Percentiles rank a stretch among this genome's conserved stretches.
phyloP scores from a whole-genome alignment of 2,329 filamentous ascomycete species.

The Gnomoniopsis smithogilvyi region DNA sequence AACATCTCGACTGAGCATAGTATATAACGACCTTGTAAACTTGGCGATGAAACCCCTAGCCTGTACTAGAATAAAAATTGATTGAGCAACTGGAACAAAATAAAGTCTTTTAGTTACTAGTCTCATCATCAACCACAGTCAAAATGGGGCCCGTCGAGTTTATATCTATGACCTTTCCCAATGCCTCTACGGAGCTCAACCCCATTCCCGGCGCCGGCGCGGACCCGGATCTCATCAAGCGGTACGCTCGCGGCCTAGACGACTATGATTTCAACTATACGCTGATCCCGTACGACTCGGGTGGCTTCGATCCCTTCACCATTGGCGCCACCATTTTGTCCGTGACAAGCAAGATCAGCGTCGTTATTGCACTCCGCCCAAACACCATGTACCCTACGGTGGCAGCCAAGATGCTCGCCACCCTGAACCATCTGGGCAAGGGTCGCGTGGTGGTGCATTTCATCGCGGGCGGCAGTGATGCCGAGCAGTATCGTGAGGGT shows the following conservation, averaged over 20 bases:
- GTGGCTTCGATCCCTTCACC: slow-evolving; percentile 54
- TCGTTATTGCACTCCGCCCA: slow-evolving; percentile 59
- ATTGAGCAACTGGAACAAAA: background rate
- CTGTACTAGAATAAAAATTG: background rate
- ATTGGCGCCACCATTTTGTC: slow-evolving; percentile 55
- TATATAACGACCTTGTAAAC: slow-evolving; percentile 14
- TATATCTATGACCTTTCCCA: slow-evolving; percentile 56
- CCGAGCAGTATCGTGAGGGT: slow-evolving; percentile 57
- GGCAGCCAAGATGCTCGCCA: slow-evolving; percentile 59
- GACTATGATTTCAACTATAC: slow-evolving; percentile 62
- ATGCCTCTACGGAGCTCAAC: slow-evolving; percentile 52
- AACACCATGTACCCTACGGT: slow-evolving; percentile 62
- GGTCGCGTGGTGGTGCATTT: slow-evolving; percentile 61
- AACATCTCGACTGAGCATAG: background rate
- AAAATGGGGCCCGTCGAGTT: slow-evolving; percentile 49
- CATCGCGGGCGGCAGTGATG: slow-evolving; percentile 59
- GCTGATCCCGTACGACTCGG: slow-evolving; percentile 56
- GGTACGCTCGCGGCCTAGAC: slow-evolving; percentile 55
- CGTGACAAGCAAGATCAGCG: slow-evolving; percentile 55
- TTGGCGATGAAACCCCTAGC: background rate
- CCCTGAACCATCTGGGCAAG: slow-evolving; percentile 55
- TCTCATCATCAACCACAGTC: background rate
- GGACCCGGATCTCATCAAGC: slow-evolving; percentile 52
- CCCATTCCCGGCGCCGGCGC: slow-evolving; percentile 49
- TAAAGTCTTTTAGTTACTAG: background rate